Base-by-base conservation (phyloP, 2,329 filamentous ascomycete species). In the Pseudogymnoascus sp. region DNA sequence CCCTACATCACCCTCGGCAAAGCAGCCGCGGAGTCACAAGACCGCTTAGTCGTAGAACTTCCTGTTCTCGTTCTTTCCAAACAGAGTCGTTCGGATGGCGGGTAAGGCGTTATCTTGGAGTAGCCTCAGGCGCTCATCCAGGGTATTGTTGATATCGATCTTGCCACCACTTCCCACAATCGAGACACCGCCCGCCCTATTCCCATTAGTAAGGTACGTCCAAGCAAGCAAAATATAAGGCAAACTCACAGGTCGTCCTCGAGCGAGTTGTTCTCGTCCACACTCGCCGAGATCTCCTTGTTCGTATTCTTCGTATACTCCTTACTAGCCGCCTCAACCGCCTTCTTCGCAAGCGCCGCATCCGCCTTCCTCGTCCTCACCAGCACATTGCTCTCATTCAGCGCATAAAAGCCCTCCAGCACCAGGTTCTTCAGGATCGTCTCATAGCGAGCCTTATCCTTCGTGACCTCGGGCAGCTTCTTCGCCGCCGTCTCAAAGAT, bases 91-190 rank as follows among this genome's bases (percentile, higher is more conserved):
- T 72, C 94, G 85, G 71, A 99, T 87, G 49, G 86, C 86, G 12
- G 94, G 94, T 63, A 97, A 84, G 60, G 91, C 90, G 68, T 90
- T 89, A 63, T 88, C 87, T 78, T 96, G 89, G 67, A 97, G 85
- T 65, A 97, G 81, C 72, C 83, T 84, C 76, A 99, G 81, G 68
- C 94, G 87, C 74, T 96, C 90, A 74, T 97, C 94, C 69, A 97
- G 90, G 62, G 94, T 97, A 81, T 99, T 97, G 84, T 97, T 92
- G 76, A 99, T 93, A 72, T 96, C 92, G 74, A 99, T 97, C 83
- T 93, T 97, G 74, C 94, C 94, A 67, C 82, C 82, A 68, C 89
- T 88, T 67, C 92, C 91, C 62, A 96, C 78, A 67, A 99, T 86
- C 63, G 84, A 75, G 63, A 96, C 82, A 70, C 94, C 94, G 65